Percentiles rank a stretch among this genome's conserved stretches.
These are phyloP conservation scores for Penicillium canariense DNA, from an alignment of 495 filamentous ascomycete genomes.

Conservation along the genomic window DNA sequence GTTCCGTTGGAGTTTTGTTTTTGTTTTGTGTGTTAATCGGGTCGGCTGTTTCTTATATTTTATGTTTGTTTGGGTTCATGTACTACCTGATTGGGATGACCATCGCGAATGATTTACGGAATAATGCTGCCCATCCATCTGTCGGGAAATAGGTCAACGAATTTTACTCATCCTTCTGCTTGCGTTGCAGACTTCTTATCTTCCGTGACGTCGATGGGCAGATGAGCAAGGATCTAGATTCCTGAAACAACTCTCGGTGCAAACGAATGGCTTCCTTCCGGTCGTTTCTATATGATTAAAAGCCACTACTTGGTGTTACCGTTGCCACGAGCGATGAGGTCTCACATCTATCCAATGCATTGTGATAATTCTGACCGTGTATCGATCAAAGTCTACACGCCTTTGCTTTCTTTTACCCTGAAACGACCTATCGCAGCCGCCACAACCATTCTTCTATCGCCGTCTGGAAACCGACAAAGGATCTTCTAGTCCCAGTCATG, in stretches of 20 bases:
- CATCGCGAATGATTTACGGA: not conserved
- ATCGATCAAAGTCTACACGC: no score
- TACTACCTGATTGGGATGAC: not conserved
- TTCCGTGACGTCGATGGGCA: not conserved
- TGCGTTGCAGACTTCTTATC: not conserved
- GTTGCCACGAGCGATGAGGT: no score
- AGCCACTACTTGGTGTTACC: no score
- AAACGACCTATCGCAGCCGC: no score
- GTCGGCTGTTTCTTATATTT: conserved; percentile 2
- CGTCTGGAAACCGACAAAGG: no score
- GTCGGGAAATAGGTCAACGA: not conserved
- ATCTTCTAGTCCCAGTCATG: no score
- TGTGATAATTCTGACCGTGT: no score
- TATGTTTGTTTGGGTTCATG: not conserved
- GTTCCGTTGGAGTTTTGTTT: not conserved
- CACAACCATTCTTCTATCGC: no score
- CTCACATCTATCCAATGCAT: no score
- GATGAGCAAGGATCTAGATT: not conserved
- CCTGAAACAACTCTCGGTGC: not conserved
- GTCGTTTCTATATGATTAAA: not conserved
- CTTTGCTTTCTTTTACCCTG: no score
- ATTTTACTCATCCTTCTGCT: not conserved
- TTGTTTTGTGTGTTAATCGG: not conserved
- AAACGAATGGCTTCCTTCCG: not conserved
- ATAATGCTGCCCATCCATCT: not conserved